These are phyloP conservation scores for Pythium rishiriense DNA, from an alignment of 352 stramenopile species.

Conservation along the genomic window DNA sequence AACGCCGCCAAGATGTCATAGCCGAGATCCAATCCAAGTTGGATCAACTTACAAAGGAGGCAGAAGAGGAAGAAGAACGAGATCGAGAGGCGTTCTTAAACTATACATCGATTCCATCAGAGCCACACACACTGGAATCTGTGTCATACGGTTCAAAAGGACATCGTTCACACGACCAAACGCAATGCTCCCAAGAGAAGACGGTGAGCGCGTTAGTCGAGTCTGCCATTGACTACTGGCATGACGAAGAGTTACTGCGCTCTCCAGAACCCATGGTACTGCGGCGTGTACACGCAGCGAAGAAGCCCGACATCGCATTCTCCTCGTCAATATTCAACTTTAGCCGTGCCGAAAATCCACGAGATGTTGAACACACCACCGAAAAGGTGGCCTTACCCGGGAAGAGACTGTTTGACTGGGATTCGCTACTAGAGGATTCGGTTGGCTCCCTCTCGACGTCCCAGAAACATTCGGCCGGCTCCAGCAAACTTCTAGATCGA, in stretches of 20 bases:
- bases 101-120: background rate
- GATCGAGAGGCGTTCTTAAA: slow-evolving; percentile 13
- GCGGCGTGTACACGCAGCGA: slow-evolving; percentile 6
- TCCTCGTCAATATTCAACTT: slow-evolving; percentile 32
- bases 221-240: background rate
- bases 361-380: background rate
- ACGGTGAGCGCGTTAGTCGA: background rate
- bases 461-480: background rate
- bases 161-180: background rate
- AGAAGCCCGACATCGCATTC: slow-evolving; percentile 27
- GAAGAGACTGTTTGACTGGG: slow-evolving; percentile 50
- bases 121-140: background rate
- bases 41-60: slow-evolving; percentile 23
- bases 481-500: background rate
- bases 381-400: background rate
- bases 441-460: background rate
- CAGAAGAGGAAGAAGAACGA: slow-evolving; percentile 18
- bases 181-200: background rate
- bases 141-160: too few relatives aligned
- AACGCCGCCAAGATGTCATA: slow-evolving; percentile 20
- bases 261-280: slow-evolving; percentile 32
- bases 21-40: slow-evolving; percentile 27
- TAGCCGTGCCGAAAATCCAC: background rate
- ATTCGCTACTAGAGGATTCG: slow-evolving; percentile 41
- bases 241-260: slow-evolving; percentile 16